Conservation (phyloP, 1,284 basidiomycete species). For the Trametes versicolor region DNA sequence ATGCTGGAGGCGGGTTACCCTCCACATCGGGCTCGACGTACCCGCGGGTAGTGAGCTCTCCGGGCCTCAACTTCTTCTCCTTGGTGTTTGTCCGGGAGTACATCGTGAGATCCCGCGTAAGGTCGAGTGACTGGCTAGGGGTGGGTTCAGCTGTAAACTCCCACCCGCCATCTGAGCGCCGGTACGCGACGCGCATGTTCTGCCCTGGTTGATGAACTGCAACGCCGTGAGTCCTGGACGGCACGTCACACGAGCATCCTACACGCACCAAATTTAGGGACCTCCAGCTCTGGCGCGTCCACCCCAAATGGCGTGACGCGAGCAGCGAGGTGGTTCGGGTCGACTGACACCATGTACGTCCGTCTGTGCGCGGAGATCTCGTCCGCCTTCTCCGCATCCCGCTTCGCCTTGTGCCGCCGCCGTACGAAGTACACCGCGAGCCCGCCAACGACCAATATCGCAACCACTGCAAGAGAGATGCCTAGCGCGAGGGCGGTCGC, state of each 20-base stretch:
- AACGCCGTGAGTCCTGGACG: not conserved
- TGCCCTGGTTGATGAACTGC: conserved; percentile 44
- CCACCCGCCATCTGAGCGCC: conserved; percentile 46
- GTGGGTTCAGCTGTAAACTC: conserved; percentile 35
- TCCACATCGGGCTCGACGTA: conserved; percentile 40
- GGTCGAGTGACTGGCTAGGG: conserved; percentile 27
- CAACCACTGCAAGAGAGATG: conserved; percentile 36
- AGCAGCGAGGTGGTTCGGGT: conserved; percentile 38
- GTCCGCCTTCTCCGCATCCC: conserved; percentile 19
- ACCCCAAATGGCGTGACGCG: conserved; percentile 41
- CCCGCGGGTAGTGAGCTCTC: conserved; percentile 42
- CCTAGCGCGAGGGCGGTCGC: conserved; percentile 35
- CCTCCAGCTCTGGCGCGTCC: conserved; percentile 31
- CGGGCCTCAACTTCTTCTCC: conserved; percentile 39
- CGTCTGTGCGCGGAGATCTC: conserved; percentile 31
- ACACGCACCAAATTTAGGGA: conserved; percentile 40
- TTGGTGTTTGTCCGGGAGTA: conserved; percentile 32
- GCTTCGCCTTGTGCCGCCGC: conserved; percentile 19
- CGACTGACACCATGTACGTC: conserved; percentile 36
- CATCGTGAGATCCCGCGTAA: conserved; percentile 26
- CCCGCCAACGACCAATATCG: conserved; percentile 32
- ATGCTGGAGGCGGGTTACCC: conserved; percentile 42
- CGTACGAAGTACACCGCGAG: conserved; percentile 33
- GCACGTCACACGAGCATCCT: not conserved
- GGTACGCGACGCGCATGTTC: conserved; percentile 47